Conservation (phyloP, 768 basidiomycete species). For the Obba rivulosa region DNA sequence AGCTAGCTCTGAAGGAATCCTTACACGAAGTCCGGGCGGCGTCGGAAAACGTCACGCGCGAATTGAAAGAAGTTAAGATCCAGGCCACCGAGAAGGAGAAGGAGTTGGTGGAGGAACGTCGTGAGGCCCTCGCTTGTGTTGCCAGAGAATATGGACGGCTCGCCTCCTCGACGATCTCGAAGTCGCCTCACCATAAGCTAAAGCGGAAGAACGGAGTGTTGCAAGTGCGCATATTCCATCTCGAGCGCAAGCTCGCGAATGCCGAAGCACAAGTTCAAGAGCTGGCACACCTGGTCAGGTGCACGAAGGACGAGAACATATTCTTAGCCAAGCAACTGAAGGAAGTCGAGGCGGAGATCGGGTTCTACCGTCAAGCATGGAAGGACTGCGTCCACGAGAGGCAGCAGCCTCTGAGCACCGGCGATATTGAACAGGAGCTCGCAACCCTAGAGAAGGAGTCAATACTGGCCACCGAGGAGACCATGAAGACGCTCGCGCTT, state of each 20-base stretch:
- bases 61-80: slow-evolving; percentile 27
- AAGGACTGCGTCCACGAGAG: background rate
- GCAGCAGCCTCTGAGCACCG: background rate
- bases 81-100: slow-evolving; percentile 36
- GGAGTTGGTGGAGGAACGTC: slow-evolving; percentile 42
- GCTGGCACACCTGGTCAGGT: slow-evolving; percentile 56
- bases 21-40: slow-evolving; percentile 34
- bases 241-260: slow-evolving; percentile 66
- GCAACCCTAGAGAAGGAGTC: no score
- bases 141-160: slow-evolving; percentile 40
- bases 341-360: slow-evolving; percentile 17
- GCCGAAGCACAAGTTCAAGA: slow-evolving; percentile 64
- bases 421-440: background rate
- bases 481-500: background rate
- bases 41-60: slow-evolving; percentile 27
- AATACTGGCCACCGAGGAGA: background rate
- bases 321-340: slow-evolving; percentile 28
- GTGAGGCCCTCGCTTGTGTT: slow-evolving; percentile 37
- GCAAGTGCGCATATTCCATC: slow-evolving; percentile 41
- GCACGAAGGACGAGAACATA: slow-evolving; percentile 46
- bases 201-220: slow-evolving; percentile 31
- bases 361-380: slow-evolving; percentile 5
- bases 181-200: slow-evolving; percentile 13
- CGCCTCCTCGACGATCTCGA: slow-evolving; percentile 22
- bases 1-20: slow-evolving; percentile 26